Base-by-base conservation (phyloP, 164 flowering plant species). In the Protea cynaroides region DNA sequence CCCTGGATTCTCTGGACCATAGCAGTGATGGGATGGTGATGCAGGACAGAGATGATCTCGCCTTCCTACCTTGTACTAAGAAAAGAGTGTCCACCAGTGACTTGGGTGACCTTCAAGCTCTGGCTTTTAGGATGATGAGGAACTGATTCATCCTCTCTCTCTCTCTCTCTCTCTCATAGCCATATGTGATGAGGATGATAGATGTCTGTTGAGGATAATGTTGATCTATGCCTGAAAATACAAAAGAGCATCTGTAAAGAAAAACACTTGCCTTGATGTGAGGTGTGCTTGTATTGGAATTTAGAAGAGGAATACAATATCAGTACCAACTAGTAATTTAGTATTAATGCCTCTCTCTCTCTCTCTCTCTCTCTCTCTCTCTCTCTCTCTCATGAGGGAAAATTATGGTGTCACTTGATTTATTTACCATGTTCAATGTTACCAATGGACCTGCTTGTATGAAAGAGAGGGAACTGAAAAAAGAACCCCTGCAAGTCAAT, bases 61-160 rank as follows among this genome's bases (percentile, higher is more conserved):
- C 65, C 9, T 65, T 63, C 24, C 81, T 65, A 62, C 13, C 69
- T 38, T 60, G 37, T 49, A 22, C 67, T 40, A 81, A 70, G 81
- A 85, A 71, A 50, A 82, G 75, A 64, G 65, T 80, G 24, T 69
- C 62, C 14, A 72, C 59, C 56, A 69, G 68, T 54, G 83, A 87
- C 52, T 70, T 82, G 74, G 76, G 83, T 56, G 95, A 88, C 75
- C 90, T 88, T 71, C 88, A 85, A 73, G 85, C 72, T 53, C 71
- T 88, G 58, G 95, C 90, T 29, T 71, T 83, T 71, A 75, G 90
- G 68, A 86, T 86, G 90, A 88, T 84, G 87, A 84, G 80, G 62
- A 76, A 81, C 68, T 84, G 46, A 76, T 37, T 40, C 47, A n/a
- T 56, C 25, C 25, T n/a, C 21, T 34, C 55, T 8, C 19, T 58